A percentile compares a stretch with the other conserved stretches of the same genome.
Evolutionary conservation across 148 eudicot species (phyloP).

Genomic region (Tetragonia tetragonoides): DNA sequence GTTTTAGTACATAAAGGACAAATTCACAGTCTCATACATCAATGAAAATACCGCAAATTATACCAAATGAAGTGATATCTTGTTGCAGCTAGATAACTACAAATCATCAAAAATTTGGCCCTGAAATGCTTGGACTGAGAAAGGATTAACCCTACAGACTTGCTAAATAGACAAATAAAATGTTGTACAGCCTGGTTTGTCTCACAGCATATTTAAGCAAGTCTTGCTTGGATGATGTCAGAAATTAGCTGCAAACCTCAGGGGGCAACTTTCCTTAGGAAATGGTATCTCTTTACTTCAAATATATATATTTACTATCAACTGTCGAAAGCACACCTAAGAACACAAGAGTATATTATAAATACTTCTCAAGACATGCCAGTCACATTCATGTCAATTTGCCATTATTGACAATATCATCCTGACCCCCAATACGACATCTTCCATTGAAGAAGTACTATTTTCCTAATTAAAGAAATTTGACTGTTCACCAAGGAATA

Average conservation of each 20-base stretch:
- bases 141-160: constrained; percentile 6
- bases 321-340: constrained; percentile 10
- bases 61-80: background rate
- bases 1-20: background rate
- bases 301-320: background rate
- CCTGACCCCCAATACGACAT: background rate
- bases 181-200: constrained; percentile 8
- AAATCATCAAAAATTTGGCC: constrained; percentile 7
- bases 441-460: background rate
- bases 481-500: constrained; percentile 20
- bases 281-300: constrained; percentile 18
- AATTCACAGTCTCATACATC: background rate
- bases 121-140: background rate
- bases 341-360: background rate
- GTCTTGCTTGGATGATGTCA: constrained; percentile 17
- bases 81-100: background rate
- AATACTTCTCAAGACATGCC: background rate
- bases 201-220: constrained; percentile 13
- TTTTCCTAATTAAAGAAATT: background rate
- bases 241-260: constrained; percentile 20
- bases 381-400: background rate
- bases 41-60: background rate
- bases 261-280: background rate
- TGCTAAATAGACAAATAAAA: background rate
- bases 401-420: constrained; percentile 10